Percentiles rank a stretch among this genome's conserved stretches.
Evolutionary conservation across 345 rosid species (phyloP).

Genomic region (Brassica napus): Da-Ae NC_063436.1:2688001-2688500

Average conservation of each 20-base stretch:
- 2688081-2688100: background rate
- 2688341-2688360: no score
- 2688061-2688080: no score
- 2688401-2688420: no score
- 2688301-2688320: slow-evolving; percentile 72
- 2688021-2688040: no score
- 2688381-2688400: no score
- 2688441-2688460: no score
- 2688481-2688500: no score
- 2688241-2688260: slow-evolving; percentile 72
- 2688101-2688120: background rate
- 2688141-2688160: slow-evolving; percentile 86
- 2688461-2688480: no score
- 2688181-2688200: slow-evolving; percentile 81
- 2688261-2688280: slow-evolving; percentile 90
- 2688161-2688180: slow-evolving; percentile 86
- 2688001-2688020: no score
- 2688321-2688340: no score
- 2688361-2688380: no score
- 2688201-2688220: slow-evolving; percentile 89
- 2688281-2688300: slow-evolving; percentile 88
- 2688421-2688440: no score
- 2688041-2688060: background rate
- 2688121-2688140: slow-evolving; percentile 60
- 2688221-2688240: slow-evolving; percentile 93